Evolutionary conservation across 768 basidiomycete species (phyloP).

Genomic region (Lactarius evosmus): DNA sequence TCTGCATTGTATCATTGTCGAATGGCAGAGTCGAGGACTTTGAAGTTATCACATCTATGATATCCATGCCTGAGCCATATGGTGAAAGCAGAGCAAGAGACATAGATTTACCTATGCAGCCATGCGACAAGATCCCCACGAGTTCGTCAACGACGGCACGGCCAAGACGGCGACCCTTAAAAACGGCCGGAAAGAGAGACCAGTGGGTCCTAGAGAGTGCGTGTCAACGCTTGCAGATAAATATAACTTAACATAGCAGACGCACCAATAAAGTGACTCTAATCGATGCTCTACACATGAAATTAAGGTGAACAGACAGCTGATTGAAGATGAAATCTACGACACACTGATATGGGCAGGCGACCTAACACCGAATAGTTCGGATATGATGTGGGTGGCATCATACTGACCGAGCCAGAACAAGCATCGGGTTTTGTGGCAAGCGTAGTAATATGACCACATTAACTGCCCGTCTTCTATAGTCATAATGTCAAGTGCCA

Average conservation of each 20-base stretch:
- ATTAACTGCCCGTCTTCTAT: slow-evolving; percentile 35
- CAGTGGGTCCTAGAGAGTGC: neutral
- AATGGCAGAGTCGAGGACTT: neutral
- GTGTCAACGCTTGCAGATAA: slow-evolving; percentile 9
- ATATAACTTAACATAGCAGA: neutral
- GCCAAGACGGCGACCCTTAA: slow-evolving; percentile 8
- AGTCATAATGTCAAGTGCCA: slow-evolving; percentile 28
- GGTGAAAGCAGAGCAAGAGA: too few relatives aligned
- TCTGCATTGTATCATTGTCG: neutral
- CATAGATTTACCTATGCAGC: slow-evolving; percentile 36
- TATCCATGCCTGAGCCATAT: neutral
- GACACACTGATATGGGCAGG: neutral
- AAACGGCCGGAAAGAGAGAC: neutral
- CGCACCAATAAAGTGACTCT: slow-evolving; percentile 28
- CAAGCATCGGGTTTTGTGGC: neutral
- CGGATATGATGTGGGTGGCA: slow-evolving; percentile 31
- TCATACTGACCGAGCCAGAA: slow-evolving; percentile 48
- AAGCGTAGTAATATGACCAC: slow-evolving; percentile 35
- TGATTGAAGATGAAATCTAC: neutral
- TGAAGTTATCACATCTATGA: neutral
- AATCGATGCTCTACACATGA: neutral
- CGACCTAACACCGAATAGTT: neutral
- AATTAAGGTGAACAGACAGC: neutral
- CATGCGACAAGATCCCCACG: slow-evolving; percentile 30
- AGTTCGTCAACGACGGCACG: slow-evolving; percentile 31